Conservation (phyloP, 164 flowering plant genomes). For the Stephania japonica region DNA sequence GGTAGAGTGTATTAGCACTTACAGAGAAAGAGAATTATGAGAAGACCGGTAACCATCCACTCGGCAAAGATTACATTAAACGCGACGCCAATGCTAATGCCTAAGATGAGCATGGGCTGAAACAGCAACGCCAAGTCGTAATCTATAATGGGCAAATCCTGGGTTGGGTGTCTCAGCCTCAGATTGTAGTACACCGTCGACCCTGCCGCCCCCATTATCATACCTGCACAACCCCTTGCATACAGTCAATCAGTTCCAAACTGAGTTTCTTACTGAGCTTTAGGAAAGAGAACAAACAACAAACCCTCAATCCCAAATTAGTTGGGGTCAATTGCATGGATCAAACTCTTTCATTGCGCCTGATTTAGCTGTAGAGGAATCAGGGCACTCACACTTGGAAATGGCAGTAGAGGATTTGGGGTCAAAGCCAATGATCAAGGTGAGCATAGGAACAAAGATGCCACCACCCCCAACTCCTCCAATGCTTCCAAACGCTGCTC, state of each 20-base stretch:
- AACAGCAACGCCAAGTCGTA: slow-evolving; percentile 55
- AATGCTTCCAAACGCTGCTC: slow-evolving; percentile 51
- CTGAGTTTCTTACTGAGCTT: too few species aligned
- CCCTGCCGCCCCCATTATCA: slow-evolving; percentile 58
- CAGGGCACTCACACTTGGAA: slow-evolving; percentile 40
- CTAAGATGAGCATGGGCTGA: slow-evolving; percentile 65
- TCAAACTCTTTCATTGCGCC: too few species aligned
- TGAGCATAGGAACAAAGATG: slow-evolving; percentile 61
- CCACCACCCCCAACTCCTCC: slow-evolving; percentile 73
- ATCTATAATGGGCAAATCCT: slow-evolving; percentile 51
- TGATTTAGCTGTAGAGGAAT: background rate
- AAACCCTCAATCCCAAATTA: too few species aligned
- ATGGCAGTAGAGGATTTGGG: slow-evolving; percentile 54
- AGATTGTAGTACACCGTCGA: slow-evolving; percentile 49
- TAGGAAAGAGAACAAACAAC: too few species aligned
- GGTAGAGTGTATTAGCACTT: background rate
- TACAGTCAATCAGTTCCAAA: too few species aligned
- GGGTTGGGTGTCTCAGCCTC: slow-evolving; percentile 45
- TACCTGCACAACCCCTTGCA: slow-evolving; percentile 27
- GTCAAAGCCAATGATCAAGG: slow-evolving; percentile 51
- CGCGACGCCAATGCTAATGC: slow-evolving; percentile 57
- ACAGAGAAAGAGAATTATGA: slow-evolving; percentile 52
- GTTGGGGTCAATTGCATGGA: too few species aligned
- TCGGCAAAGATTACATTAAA: slow-evolving; percentile 55
- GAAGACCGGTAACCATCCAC: slow-evolving; percentile 62